Evolutionary conservation across 257 asterid species (phyloP).

Genomic region (Penstemon davidsonii): DNA sequence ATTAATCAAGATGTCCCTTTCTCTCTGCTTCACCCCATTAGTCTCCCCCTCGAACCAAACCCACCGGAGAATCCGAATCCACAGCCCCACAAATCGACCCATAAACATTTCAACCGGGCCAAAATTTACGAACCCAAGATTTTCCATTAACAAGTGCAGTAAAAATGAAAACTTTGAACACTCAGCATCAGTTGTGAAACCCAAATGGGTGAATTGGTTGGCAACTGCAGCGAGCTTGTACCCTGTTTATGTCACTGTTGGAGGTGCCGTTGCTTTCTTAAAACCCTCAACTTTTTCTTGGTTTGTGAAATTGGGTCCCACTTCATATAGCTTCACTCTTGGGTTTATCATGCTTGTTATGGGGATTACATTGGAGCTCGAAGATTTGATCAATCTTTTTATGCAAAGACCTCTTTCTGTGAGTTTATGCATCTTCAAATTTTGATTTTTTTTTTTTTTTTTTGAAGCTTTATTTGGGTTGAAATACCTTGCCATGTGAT

Average conservation of each 20-base stretch:
- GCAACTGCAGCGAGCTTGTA: conserved; percentile 71
- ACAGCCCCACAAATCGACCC: conserved; percentile 35
- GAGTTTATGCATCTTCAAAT: conserved; percentile 30
- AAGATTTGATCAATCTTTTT: conserved; percentile 66
- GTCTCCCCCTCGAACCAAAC: conserved; percentile 28
- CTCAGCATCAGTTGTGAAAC: conserved; percentile 20
- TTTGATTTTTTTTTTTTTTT: background rate
- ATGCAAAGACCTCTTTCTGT: conserved; percentile 60
- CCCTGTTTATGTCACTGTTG: conserved; percentile 81
- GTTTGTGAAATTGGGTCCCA: conserved; percentile 70
- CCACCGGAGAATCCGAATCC: conserved; percentile 31
- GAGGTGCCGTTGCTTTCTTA: conserved; percentile 66
- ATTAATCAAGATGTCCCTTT: conserved; percentile 45
- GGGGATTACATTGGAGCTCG: conserved; percentile 88
- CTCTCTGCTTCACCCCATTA: conserved; percentile 47
- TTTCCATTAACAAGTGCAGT: conserved; percentile 20
- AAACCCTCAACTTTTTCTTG: conserved; percentile 73
- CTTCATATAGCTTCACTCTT: conserved; percentile 70
- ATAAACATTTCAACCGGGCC: conserved; percentile 26
- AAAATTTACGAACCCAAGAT: conserved; percentile 25
- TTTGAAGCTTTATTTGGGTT: too few species aligned
- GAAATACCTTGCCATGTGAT: too few species aligned
- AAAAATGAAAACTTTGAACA: conserved; percentile 30
- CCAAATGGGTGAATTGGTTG: conserved; percentile 60
- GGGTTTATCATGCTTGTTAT: conserved; percentile 84